Conservation (phyloP, 192 early-diverging fungal species). For the Coemansia sp. region DNA sequence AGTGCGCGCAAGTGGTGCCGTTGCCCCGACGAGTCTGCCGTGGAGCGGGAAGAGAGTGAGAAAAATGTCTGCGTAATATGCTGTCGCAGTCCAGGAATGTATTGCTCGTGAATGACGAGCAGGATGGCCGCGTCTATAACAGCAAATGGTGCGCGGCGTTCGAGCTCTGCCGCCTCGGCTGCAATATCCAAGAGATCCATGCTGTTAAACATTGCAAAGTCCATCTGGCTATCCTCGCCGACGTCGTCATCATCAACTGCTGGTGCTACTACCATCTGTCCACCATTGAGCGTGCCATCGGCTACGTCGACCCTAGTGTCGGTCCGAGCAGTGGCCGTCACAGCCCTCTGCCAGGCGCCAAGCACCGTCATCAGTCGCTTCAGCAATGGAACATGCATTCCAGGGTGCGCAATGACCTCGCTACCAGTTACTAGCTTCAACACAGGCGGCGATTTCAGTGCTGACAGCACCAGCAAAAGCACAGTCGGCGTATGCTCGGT, state of each 20-base stretch:
- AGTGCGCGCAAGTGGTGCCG: constrained; percentile 11
- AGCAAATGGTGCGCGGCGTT: constrained; percentile 21
- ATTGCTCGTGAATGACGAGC: constrained; percentile 27
- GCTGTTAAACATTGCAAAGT: constrained; percentile 31
- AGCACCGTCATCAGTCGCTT: constrained; percentile 12
- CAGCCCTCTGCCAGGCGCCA: constrained; percentile 17
- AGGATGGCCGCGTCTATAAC: constrained; percentile 11
- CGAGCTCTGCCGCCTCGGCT: constrained; percentile 33
- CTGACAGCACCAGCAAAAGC: constrained; percentile 24
- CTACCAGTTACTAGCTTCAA: neutral
- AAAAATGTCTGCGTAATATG: constrained; percentile 24
- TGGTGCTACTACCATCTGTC: too few species aligned
- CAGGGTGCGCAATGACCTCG: neutral
- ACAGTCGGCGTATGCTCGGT: constrained; percentile 20
- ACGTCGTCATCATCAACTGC: neutral
- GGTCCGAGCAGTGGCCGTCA: neutral
- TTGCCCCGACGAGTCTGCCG: neutral
- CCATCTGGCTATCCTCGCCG: constrained; percentile 23
- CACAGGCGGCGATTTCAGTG: constrained; percentile 11
- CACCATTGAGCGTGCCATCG: neutral
- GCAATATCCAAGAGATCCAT: constrained; percentile 32
- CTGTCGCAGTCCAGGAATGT: constrained; percentile 31
- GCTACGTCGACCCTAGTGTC: neutral
- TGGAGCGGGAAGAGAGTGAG: constrained; percentile 8
- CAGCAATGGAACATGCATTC: constrained; percentile 2